Evolutionary conservation across 768 basidiomycete species (phyloP).

Genomic region (Termitomyces sp.): DNA sequence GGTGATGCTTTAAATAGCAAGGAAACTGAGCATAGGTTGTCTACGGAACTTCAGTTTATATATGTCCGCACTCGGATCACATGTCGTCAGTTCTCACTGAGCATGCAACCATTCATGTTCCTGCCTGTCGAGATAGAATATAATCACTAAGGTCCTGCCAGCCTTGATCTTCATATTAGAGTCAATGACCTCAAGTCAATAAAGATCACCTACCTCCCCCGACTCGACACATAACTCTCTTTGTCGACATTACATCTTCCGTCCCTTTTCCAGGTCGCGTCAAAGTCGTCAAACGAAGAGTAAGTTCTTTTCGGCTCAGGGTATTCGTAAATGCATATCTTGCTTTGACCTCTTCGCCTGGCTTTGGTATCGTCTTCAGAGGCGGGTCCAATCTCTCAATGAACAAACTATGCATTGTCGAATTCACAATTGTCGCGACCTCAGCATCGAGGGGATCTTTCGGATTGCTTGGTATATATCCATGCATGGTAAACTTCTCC

Average conservation of each 20-base stretch:
- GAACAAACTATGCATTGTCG: conserved; percentile 70
- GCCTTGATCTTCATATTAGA: conserved; percentile 36
- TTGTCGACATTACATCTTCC: conserved; percentile 48
- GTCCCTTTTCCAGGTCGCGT: conserved; percentile 54
- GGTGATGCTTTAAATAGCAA: conserved; percentile 18
- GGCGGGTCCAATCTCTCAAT: conserved; percentile 83
- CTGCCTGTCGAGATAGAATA: conserved; percentile 73
- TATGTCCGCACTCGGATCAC: not conserved
- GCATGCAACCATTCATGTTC: conserved; percentile 36
- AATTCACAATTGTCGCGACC: conserved; percentile 72
- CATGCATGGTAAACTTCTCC: conserved; percentile 51
- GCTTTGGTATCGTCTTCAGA: conserved; percentile 57
- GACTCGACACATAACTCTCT: conserved; percentile 91
- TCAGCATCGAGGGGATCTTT: conserved; percentile 83
- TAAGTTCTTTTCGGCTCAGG: conserved; percentile 70
- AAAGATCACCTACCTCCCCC: conserved; percentile 64
- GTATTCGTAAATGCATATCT: conserved; percentile 80
- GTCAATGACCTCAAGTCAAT: not conserved
- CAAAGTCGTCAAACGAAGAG: conserved; percentile 77
- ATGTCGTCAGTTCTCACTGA: not conserved
- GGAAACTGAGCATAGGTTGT: conserved; percentile 6
- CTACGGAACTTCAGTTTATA: not conserved
- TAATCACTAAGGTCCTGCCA: conserved; percentile 82
- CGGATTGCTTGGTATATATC: conserved; percentile 62
- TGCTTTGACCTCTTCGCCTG: conserved; percentile 78